phyloP scores from a whole-genome alignment of 2,329 filamentous ascomycete genomes.

The Aspergillus novoparasiticus region DNA sequence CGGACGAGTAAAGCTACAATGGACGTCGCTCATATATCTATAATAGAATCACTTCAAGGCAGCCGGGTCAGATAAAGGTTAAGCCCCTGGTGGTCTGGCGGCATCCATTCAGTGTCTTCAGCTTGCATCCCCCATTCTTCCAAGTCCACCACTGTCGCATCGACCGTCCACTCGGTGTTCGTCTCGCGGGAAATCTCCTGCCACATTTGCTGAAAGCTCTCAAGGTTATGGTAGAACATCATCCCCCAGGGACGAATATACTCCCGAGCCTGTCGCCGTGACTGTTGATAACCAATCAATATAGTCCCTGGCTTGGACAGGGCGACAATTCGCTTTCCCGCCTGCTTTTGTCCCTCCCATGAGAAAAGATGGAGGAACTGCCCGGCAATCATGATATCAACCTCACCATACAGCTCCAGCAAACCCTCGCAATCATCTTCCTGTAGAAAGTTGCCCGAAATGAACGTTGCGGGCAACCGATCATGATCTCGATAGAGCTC shows the following conservation, averaged over 20 bases:
- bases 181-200: neutral
- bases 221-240: neutral
- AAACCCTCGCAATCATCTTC: neutral
- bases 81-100: constrained; percentile 5
- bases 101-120: constrained; percentile 13
- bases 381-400: constrained; percentile 8
- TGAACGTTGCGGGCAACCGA: neutral
- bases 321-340: constrained; percentile 6
- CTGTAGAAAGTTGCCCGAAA: neutral
- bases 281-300: neutral
- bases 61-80: constrained; percentile 2
- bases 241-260: neutral
- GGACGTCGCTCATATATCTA: no score
- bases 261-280: neutral
- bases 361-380: constrained; percentile 14
- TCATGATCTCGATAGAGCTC: neutral
- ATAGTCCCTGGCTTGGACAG: neutral
- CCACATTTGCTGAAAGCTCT: neutral
- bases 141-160: constrained; percentile 2
- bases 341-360: constrained; percentile 7
- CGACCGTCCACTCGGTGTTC: neutral
- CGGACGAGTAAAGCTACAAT: no score
- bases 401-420: neutral
- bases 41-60: neutral
- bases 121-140: constrained; percentile 9